Evolutionary conservation across 2,329 filamentous ascomycete species (phyloP), one percentile per base, ranked within the genome.

Genomic region (Colletotrichum cereale): DNA sequence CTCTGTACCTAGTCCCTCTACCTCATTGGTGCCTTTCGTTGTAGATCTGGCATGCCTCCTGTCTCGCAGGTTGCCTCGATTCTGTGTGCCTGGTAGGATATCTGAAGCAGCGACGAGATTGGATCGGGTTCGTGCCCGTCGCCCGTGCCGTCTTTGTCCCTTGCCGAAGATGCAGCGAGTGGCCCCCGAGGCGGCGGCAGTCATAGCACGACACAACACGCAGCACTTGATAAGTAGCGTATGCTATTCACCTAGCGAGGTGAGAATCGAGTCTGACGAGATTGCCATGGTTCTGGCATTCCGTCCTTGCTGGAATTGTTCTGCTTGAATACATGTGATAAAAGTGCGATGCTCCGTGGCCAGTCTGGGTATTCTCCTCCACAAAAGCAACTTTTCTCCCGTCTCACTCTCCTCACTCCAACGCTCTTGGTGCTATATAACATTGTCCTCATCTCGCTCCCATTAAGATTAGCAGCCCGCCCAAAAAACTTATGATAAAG

Each of bases 331-430:
- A 66, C 34, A 50, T 40, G 29, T 24, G 36, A 21, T 42, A 38
- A 48, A 48, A n/a, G 21, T 50, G 44, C n/a, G 31, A 42, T 50
- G 47, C 42, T 57, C 53, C 66, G 38, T 53, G 57, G 64, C 57
- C 52, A 67, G 57, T 71, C 68, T 71, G 68, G 68, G 68, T 71
- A 71, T 71, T 71, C 31, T 66, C 62, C 62, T 69, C 62, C 53
- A 29, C 62, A 16, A 60, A 42, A 71, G 56, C 56, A 66, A 47
- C 29, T 21, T 26, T 52, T 26, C 36, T 50, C 44, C 8, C 50
- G 34, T 34, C 57, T 42, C n/a, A 11, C 29, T 56, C 56, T 26
- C 36, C 58, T 14, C 63, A 21, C 24, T 34, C 7, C 4, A n/a
- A 34, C 42, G 18, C 29, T 62, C 21, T n/a, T 31, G 10, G 18